Evolutionary conservation across 352 stramenopile genomes (phyloP).

Genomic region (Phytophthora cactorum): DNA sequence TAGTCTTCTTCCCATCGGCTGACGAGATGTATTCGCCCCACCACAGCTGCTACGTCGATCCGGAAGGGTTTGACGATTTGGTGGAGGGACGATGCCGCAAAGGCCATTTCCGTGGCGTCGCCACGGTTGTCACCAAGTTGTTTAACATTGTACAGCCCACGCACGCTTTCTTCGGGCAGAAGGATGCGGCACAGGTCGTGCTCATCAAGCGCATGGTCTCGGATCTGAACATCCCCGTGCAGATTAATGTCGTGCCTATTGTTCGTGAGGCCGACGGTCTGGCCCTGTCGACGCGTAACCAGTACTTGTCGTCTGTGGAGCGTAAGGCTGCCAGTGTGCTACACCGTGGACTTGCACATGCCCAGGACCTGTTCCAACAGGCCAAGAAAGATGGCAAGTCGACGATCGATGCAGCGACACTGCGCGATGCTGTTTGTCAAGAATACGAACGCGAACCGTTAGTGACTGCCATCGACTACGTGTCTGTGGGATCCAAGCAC

Average conservation of each 20-base stretch:
- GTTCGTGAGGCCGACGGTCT: constrained; percentile 96
- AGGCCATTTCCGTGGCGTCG: constrained; percentile 98
- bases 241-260: constrained; percentile 93
- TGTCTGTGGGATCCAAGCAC: constrained; percentile 93
- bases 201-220: constrained; percentile 95
- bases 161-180: constrained; percentile 99
- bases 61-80: constrained; percentile 94
- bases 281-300: constrained; percentile 98
- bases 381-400: constrained; percentile 28
- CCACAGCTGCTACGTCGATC: constrained; percentile 92
- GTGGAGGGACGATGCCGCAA: constrained; percentile 93
- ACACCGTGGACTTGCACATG: constrained; percentile 76
- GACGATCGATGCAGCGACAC: constrained; percentile 33
- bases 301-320: constrained; percentile 95
- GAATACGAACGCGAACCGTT: constrained; percentile 89
- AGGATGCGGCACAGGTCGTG: constrained; percentile 98
- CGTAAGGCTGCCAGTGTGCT: constrained; percentile 89
- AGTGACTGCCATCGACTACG: constrained; percentile 95
- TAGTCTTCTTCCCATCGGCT: constrained; percentile 87
- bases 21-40: constrained; percentile 90
- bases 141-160: constrained; percentile 98
- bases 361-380: constrained; percentile 54
- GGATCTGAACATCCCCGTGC: constrained; percentile 96
- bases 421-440: constrained; percentile 52
- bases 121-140: constrained; percentile 99